These are phyloP conservation scores for Ogataea corticis DNA, from an alignment of 805 yeast species.

Conservation along the genomic window DNA sequence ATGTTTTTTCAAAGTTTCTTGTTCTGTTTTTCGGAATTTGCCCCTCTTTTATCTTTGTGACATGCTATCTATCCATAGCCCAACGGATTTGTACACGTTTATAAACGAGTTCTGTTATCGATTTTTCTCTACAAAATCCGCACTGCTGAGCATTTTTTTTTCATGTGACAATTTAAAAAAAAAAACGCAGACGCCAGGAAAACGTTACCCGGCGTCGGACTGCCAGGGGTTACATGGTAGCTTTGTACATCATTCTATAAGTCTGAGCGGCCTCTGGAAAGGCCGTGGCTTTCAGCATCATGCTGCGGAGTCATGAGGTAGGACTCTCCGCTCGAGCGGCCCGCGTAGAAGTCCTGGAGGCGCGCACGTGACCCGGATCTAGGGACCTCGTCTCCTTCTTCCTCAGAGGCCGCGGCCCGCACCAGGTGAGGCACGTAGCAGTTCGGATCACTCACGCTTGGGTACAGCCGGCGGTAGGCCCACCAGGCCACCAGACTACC, in stretches of 20 bases:
- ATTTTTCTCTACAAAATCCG: not conserved
- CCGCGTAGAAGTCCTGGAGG: slow-evolving; percentile 8
- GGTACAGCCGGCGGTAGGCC: slow-evolving; percentile 57
- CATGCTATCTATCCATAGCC: not conserved
- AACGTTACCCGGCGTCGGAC: not conserved
- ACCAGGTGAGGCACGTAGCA: slow-evolving; percentile 43
- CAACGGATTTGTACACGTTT: not conserved
- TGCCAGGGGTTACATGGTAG: no score
- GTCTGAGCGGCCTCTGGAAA: not conserved
- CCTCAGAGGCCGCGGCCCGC: slow-evolving; percentile 14
- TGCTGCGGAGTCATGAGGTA: slow-evolving; percentile 14
- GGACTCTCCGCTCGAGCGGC: slow-evolving; percentile 8
- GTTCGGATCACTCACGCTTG: slow-evolving; percentile 33
- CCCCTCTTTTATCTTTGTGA: no score
- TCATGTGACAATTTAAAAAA: not conserved
- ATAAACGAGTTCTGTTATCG: not conserved
- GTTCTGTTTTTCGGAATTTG: no score
- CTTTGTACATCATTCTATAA: not conserved
- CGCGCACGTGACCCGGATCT: not conserved
- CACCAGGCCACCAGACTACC: slow-evolving; percentile 64
- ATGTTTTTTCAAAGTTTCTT: no score
- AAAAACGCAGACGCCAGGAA: not conserved
- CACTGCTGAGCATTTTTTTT: not conserved
- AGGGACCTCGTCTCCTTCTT: slow-evolving; percentile 15
- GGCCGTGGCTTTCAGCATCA: slow-evolving; percentile 6